Conservation (phyloP, 192 early-diverging fungal genomes). For the Chytriomyces hyalinus region DNA sequence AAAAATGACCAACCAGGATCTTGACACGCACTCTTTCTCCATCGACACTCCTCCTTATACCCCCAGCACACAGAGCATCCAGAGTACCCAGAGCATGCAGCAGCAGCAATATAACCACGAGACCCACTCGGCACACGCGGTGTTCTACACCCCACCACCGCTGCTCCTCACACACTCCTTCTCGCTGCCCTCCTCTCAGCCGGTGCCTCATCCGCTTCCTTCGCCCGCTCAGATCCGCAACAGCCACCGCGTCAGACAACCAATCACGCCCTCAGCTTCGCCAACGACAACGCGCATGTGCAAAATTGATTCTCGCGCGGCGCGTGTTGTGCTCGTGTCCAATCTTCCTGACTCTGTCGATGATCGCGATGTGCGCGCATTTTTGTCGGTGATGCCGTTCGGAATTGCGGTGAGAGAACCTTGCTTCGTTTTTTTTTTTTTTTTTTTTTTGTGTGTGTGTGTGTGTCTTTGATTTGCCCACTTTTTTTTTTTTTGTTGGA, state of each 20-base stretch:
- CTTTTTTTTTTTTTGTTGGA: background rate
- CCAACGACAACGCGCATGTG: slow-evolving; percentile 13
- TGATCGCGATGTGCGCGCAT: slow-evolving; percentile 22
- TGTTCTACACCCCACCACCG: background rate
- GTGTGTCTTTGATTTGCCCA: too few relatives aligned
- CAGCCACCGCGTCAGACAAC: too few relatives aligned
- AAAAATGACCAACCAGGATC: too few relatives aligned
- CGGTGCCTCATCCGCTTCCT: background rate
- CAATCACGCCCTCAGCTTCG: background rate
- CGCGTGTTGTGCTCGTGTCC: slow-evolving; percentile 1
- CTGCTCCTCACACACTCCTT: background rate
- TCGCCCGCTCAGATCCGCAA: too few relatives aligned
- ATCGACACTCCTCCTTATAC: too few relatives aligned
- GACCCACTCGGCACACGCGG: background rate
- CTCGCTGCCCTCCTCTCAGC: background rate
- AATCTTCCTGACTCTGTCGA: slow-evolving; percentile 16
- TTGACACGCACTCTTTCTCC: too few relatives aligned
- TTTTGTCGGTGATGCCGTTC: background rate
- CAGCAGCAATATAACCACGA: background rate
- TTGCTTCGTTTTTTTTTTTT: background rate
- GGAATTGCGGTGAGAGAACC: slow-evolving; percentile 2
- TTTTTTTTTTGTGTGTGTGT: too few relatives aligned
- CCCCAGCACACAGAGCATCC: too few relatives aligned
- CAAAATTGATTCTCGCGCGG: slow-evolving; percentile 1
- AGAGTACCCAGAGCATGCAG: background rate